A percentile compares a stretch with the other conserved stretches of the same genome.
Evolutionary conservation across 2,329 filamentous ascomycete genomes (phyloP).

Genomic region (Chaetothyriales sp.): DNA sequence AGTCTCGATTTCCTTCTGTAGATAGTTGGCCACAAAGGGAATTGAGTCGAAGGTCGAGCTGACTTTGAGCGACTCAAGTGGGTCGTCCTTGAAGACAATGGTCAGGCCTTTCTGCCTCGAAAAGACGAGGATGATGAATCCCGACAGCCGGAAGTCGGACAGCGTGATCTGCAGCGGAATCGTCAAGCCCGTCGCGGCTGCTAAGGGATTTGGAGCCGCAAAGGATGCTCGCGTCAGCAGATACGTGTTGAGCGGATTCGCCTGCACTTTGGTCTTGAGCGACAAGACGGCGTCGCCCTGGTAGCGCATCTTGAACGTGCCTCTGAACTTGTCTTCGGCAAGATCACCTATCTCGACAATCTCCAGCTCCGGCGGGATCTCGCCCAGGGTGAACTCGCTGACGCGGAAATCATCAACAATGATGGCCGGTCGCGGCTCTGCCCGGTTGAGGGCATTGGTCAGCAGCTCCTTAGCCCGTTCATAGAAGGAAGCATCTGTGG

Average conservation of each 20-base stretch:
- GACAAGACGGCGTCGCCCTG: conserved; percentile 90
- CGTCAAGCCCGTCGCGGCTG: conserved; percentile 73
- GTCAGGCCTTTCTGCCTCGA: conserved; percentile 95
- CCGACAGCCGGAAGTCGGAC: conserved; percentile 88
- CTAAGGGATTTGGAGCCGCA: conserved; percentile 81
- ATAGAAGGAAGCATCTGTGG: conserved; percentile 85
- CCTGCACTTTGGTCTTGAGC: conserved; percentile 90
- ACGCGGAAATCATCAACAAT: conserved; percentile 92
- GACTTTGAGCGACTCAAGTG: conserved; percentile 92
- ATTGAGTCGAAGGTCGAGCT: conserved; percentile 99
- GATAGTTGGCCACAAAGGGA: conserved; percentile 90
- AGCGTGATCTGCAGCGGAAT: conserved; percentile 96
- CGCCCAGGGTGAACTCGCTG: conserved; percentile 91
- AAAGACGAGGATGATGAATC: conserved; percentile 95
- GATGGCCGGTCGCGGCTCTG: conserved; percentile 93
- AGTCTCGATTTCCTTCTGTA: conserved; percentile 89
- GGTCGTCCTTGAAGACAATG: conserved; percentile 94
- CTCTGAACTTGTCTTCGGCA: conserved; percentile 89
- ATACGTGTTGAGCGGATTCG: conserved; percentile 93
- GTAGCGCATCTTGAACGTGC: conserved; percentile 99
- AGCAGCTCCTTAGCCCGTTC: conserved; percentile 84
- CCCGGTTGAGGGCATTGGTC: conserved; percentile 92
- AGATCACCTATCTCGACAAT: conserved; percentile 96
- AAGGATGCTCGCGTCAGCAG: conserved; percentile 82
- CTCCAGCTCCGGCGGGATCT: conserved; percentile 85